These are phyloP conservation scores for Calonectria pauciramosa DNA, from an alignment of 2,329 filamentous ascomycete genomes.

Conservation along the genomic window DNA sequence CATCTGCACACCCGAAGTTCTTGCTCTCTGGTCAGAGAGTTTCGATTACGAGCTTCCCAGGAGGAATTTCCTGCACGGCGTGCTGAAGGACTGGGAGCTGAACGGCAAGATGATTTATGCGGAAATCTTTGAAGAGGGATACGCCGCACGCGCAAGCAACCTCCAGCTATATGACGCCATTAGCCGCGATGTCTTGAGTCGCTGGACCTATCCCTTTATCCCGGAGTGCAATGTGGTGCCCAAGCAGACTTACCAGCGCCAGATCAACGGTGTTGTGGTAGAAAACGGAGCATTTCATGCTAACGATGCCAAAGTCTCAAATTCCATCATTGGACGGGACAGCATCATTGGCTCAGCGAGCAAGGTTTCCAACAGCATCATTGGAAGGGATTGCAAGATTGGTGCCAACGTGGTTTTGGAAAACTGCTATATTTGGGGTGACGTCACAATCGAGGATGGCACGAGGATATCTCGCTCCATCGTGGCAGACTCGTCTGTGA, in stretches of 20 bases:
- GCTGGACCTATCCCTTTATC: conserved; percentile 90
- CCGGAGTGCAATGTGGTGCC: conserved; percentile 89
- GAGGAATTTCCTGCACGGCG: conserved; percentile 90
- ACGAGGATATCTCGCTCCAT: conserved; percentile 79
- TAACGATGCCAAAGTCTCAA: conserved; percentile 77
- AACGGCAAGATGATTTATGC: conserved; percentile 98
- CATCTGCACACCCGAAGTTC: conserved; percentile 95
- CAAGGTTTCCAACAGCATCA: conserved; percentile 79
- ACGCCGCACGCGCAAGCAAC: conserved; percentile 88
- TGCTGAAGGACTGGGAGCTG: conserved; percentile 95
- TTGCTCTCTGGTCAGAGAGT: conserved; percentile 96
- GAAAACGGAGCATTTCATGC: conserved; percentile 84
- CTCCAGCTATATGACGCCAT: conserved; percentile 92
- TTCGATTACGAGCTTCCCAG: conserved; percentile 96
- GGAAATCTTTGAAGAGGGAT: conserved; percentile 85
- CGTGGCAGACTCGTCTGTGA: conserved; percentile 77
- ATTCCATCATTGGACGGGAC: conserved; percentile 82
- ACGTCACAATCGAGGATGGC: conserved; percentile 82
- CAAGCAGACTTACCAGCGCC: conserved; percentile 81
- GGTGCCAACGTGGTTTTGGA: conserved; percentile 86
- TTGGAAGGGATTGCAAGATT: conserved; percentile 89
- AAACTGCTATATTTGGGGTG: conserved; percentile 90
- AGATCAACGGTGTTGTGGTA: conserved; percentile 79
- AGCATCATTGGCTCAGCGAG: conserved; percentile 82
- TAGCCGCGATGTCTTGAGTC: conserved; percentile 85